phyloP scores from a whole-genome alignment of 495 filamentous ascomycete species.

The Amphirosellinia nigrospora region DNA sequence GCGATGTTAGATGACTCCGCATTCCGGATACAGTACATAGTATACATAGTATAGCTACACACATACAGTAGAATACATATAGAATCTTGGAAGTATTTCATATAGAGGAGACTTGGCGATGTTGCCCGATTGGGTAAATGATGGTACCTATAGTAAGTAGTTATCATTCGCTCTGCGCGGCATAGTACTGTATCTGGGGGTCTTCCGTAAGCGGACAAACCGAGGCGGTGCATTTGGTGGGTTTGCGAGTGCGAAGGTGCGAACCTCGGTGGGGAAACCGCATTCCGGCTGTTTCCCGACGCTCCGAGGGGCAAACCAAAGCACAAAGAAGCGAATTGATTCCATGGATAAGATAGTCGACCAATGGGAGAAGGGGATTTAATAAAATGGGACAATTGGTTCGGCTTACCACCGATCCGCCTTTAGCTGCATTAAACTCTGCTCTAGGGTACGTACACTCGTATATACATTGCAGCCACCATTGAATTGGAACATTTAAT shows the following conservation, averaged over 20 bases:
- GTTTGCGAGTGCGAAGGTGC: neutral
- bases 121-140: neutral
- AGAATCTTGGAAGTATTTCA: neutral
- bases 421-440: too few species aligned
- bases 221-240: neutral
- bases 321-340: slow-evolving; percentile 6
- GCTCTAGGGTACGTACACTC: neutral
- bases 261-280: slow-evolving; percentile 23
- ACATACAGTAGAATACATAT: too few species aligned
- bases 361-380: slow-evolving; percentile 11
- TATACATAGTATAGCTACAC: too few species aligned
- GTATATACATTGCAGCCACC: neutral
- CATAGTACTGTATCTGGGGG: too few species aligned
- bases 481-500: too few species aligned
- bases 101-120: neutral
- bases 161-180: too few species aligned
- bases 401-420: neutral
- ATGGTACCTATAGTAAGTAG: neutral
- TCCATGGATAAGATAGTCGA: neutral
- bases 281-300: slow-evolving; percentile 1
- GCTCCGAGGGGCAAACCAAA: slow-evolving; percentile 13
- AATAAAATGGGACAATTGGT: slow-evolving; percentile 4
- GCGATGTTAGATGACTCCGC: neutral
- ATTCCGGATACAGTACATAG: neutral
- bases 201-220: neutral